Evolutionary conservation across 2,329 filamentous ascomycete species (phyloP).

Genomic region (Fusarium solani-melongenae): DNA sequence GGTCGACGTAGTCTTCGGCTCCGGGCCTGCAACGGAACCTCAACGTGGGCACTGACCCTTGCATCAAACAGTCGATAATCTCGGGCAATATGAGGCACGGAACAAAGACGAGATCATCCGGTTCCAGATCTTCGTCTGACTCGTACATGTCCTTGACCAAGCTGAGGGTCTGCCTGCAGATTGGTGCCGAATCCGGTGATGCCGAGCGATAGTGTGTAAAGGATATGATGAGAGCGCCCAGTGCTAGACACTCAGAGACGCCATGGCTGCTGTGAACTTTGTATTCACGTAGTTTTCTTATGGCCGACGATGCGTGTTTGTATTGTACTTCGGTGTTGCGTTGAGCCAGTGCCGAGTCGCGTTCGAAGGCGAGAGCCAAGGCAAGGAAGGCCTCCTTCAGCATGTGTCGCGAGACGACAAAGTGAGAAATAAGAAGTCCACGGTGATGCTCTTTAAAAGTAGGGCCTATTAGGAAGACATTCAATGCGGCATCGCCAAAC

Average conservation of each 20-base stretch:
- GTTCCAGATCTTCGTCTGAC: neutral
- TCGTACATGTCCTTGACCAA: constrained; percentile 35
- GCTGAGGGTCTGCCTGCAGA: constrained; percentile 34
- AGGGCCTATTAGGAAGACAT: constrained; percentile 34
- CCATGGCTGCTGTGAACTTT: constrained; percentile 7
- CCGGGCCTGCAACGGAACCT: constrained; percentile 21
- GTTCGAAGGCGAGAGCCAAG: constrained; percentile 19
- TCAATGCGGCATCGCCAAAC: constrained; percentile 18
- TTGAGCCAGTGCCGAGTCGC: neutral
- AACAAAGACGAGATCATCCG: constrained; percentile 27
- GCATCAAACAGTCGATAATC: constrained; percentile 39
- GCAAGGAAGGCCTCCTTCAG: constrained; percentile 36
- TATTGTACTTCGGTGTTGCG: neutral
- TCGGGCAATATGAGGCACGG: constrained; percentile 38
- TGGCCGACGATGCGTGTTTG: constrained; percentile 30
- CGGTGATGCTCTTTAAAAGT: constrained; percentile 36
- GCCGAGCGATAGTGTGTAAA: constrained; percentile 28
- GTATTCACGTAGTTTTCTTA: constrained; percentile 25
- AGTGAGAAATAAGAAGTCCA: constrained; percentile 22
- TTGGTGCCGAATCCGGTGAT: constrained; percentile 13
- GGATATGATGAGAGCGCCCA: constrained; percentile 32
- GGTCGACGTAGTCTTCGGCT: constrained; percentile 32
- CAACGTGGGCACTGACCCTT: constrained; percentile 34
- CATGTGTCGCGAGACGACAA: constrained; percentile 7
- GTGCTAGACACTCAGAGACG: constrained; percentile 30